phyloP scores from a whole-genome alignment of 192 early-diverging fungal genomes.

The Gonapodya sp. region DNA sequence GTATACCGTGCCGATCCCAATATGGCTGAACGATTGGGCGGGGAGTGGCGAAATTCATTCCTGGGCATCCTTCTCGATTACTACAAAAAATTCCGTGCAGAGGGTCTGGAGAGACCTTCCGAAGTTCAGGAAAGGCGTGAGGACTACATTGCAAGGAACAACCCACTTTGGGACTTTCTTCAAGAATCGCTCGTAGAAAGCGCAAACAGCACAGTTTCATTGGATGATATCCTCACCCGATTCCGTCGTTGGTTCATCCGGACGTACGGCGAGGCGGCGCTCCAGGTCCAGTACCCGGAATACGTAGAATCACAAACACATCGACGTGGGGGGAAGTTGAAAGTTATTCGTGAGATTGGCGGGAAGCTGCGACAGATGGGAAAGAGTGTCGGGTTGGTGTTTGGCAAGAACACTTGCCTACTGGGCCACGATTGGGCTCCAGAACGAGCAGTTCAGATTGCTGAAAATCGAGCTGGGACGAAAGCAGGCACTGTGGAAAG shows the following conservation, averaged over 20 bases:
- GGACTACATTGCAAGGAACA: background rate
- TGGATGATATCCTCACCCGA: background rate
- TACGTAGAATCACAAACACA: background rate
- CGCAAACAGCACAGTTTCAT: background rate
- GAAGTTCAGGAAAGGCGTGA: background rate
- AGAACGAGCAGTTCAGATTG: no score
- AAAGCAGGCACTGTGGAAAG: no score
- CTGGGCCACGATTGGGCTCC: no score
- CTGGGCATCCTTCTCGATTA: background rate
- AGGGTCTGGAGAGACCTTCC: background rate
- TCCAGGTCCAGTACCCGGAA: background rate
- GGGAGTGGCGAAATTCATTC: background rate
- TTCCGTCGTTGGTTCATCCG: background rate
- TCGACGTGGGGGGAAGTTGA: background rate
- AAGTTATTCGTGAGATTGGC: background rate
- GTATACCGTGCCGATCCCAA: background rate
- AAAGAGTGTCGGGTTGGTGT: no score
- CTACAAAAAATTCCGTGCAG: background rate
- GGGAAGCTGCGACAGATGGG: background rate
- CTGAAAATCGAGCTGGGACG: no score
- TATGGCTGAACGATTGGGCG: background rate
- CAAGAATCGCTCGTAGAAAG: background rate
- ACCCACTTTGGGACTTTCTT: background rate
- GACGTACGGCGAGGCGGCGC: background rate
- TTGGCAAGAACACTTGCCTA: no score